Evolutionary conservation across 192 early-diverging fungal genomes (phyloP), one percentile per base, ranked within the genome.

Genomic region (Mortierella hygrophila): DNA sequence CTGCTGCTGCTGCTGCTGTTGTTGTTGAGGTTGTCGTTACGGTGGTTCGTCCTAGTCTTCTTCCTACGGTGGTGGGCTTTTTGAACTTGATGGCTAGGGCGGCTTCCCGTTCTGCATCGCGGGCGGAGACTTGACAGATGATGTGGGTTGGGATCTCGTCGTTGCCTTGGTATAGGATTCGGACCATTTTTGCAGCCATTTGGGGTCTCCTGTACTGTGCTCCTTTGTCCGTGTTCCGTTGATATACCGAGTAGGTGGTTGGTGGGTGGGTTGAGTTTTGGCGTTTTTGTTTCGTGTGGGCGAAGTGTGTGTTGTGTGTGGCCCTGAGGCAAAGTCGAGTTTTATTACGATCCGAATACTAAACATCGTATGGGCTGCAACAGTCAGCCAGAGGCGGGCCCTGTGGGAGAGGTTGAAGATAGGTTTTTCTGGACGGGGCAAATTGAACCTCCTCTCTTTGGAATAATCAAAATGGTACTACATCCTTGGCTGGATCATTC

Each of bases 101-200:
- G 3, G 79, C 72, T 77, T 92, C 91, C 23, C 78, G 26, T 26
- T 83, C 77, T 13, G 84, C 88, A 54, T 82, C 75, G 70, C 81
- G 71, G 4, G 15, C n/a, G 26, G 75, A 49, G 6, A 92, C 85
- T 6, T 26, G 68, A 40, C 77, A 86, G 44, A 75, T 78, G 79
- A 92, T 88, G 72, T 90, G 90, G 15, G 81, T 72, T 15, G 88
- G 81, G 42, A 90, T 91, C 76, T 89, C 91, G 47, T 92, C 89
- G 37, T 88, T 79, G 5, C 70, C 74, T 29, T 86, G 84, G 70
- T 86, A 86, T 18, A 76, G 10, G 26, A 86, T 18, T 38, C 18
- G 40, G 46, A 73, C 71, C 83, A 85, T 85, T 13, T 23, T 47
- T 52, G 21, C n/a, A 52, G 23, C 35, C 75, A 38, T 52, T 54